phyloP scores from a whole-genome alignment of 1,139 yeast species.

The Eremothecium cymbalariae region DNA sequence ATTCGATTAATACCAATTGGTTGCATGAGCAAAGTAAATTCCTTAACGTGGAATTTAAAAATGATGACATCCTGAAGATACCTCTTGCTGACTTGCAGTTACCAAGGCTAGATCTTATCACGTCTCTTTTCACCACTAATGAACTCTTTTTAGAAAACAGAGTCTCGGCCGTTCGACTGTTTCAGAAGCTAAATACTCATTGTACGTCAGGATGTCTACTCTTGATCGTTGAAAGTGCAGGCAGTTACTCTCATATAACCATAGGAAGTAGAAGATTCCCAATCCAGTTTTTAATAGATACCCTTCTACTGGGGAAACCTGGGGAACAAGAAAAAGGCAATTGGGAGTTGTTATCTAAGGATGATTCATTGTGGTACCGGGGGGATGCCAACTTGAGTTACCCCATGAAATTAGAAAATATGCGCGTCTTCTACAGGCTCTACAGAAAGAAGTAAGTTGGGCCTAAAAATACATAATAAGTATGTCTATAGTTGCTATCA shows the following conservation, averaged over 20 bases:
- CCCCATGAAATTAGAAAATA: conserved; percentile 70
- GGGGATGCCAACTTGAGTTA: conserved; percentile 48
- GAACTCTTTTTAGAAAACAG: conserved; percentile 70
- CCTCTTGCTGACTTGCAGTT: conserved; percentile 24
- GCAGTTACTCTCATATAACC: conserved; percentile 74
- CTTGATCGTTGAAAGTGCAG: conserved; percentile 79
- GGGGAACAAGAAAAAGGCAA: conserved; percentile 40
- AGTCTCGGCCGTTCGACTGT: conserved; percentile 49
- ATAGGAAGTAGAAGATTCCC: conserved; percentile 75
- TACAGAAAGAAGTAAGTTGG: conserved; percentile 41
- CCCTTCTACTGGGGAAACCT: conserved; percentile 52
- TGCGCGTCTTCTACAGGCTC: conserved; percentile 76
- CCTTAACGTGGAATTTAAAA: conserved; percentile 40
- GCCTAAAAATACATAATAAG: background rate
- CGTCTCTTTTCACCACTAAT: conserved; percentile 76
- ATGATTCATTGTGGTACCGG: conserved; percentile 81
- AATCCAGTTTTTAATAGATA: conserved; percentile 70
- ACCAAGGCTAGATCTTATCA: conserved; percentile 40
- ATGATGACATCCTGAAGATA: conserved; percentile 43
- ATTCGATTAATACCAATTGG: conserved; percentile 46
- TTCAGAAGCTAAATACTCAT: conserved; percentile 41
- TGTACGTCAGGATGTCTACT: conserved; percentile 52
- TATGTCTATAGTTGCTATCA: background rate
- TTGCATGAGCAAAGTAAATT: conserved; percentile 33
- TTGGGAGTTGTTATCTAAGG: conserved; percentile 58